Evolutionary conservation across 495 filamentous ascomycete genomes (phyloP), one percentile per base, ranked within the genome.

Genomic region (Xylaria longipes): DNA sequence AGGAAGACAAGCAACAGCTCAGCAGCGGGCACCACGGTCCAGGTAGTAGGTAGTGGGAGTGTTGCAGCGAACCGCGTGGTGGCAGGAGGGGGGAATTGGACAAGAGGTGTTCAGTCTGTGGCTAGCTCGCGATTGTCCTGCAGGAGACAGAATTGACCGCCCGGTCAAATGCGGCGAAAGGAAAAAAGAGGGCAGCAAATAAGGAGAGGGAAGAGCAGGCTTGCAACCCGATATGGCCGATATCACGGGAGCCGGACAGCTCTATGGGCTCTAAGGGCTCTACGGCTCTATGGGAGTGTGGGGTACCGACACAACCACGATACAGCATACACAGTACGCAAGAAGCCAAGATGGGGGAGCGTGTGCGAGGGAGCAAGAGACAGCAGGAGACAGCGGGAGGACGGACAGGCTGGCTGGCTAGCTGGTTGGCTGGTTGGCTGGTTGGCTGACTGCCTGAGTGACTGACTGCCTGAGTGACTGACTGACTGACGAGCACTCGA

Each of bases 181-280:
- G 73, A 73, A 74, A 79, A 79, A 76, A 71, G 77, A 79, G 72
- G 72, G 73, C 75, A 79, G 77, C 77, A 79, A 79, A 79, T 79
- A 70, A 76, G 77, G 77, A 70, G 62, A 64, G 61, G 67, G 69
- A 74, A 74, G 69, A 66, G 73, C 52, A 39, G 68, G 73, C 71
- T 78, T 77, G 75, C 72, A 69, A 73, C 67, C 77, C 77, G 77
- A 79, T 71, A 70, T 50, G 72, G 71, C 75, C 75, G 75, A 63
- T 77, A 76, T 77, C 72, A 71, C 75, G 73, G 72, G 75, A 68
- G 72, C 68, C 54, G 70, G 45, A 50, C 54, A 68, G 65, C 15
- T 54, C 48, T 46, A 41, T 63, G 60, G 60, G 60, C 60, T 62
- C 58, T 43, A 5, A 41, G 58, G 20, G 64, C n/a, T 54, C 60